Conservation (phyloP, 257 asterid genomes). For the Petunia axillaris region DNA sequence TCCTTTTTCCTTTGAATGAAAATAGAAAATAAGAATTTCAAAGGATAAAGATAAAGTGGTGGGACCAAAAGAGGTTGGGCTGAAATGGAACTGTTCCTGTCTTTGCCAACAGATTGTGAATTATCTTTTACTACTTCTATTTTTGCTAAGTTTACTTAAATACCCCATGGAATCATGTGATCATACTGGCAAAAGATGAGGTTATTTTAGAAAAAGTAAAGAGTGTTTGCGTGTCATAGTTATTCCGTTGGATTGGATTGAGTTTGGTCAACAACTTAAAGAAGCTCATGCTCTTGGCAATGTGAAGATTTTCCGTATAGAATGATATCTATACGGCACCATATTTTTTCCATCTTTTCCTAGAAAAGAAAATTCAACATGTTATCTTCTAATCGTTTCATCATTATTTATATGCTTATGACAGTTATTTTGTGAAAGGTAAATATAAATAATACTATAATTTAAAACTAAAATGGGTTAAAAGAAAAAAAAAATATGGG, state of each 20-base stretch:
- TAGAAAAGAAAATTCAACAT: too few relatives aligned
- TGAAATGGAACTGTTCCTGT: constrained; percentile 28
- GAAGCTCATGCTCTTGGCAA: constrained; percentile 8
- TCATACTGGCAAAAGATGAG: not conserved
- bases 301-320: not conserved
- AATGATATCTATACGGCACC: not conserved
- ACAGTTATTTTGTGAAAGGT: too few relatives aligned
- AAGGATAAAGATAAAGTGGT: constrained; percentile 26
- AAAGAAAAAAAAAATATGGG: too few relatives aligned
- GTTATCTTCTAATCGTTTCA: not conserved
- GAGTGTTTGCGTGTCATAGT: not conserved
- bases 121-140: not conserved
- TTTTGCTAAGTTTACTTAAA: not conserved
- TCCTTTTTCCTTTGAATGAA: not conserved
- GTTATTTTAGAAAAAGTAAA: not conserved
- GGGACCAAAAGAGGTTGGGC: constrained; percentile 28
- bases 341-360: too few relatives aligned
- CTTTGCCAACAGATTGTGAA: constrained; percentile 17
- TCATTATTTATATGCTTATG: not conserved
- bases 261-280: constrained; percentile 44
- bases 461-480: too few relatives aligned
- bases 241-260: constrained; percentile 10
- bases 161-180: not conserved
- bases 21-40: not conserved
- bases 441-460: too few relatives aligned